Evolutionary conservation across 2,329 filamentous ascomycete species (phyloP).

Genomic region (Aspergillus calidoustus): DNA sequence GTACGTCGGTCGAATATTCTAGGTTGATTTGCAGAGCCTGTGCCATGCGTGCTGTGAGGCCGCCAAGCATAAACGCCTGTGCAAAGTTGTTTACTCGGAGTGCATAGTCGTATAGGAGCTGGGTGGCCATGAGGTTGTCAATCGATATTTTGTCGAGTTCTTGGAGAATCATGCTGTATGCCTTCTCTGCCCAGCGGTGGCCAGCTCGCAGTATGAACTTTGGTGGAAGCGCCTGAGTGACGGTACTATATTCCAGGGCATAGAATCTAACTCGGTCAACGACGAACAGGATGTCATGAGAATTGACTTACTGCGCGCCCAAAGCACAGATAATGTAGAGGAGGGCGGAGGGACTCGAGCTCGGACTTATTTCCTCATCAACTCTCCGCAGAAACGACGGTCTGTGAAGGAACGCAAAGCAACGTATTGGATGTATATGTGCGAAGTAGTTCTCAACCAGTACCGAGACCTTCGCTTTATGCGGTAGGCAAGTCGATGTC

Average conservation of each 20-base stretch:
- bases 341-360: not conserved
- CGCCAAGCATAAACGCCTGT: conserved; percentile 17
- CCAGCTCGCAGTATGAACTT: conserved; percentile 10
- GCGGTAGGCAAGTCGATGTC: not conserved
- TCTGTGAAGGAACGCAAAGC: conserved; percentile 15
- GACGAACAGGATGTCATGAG: not conserved
- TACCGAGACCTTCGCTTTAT: conserved; percentile 2
- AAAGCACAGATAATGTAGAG: conserved; percentile 10
- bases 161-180: conserved; percentile 4
- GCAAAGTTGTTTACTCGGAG: conserved; percentile 12
- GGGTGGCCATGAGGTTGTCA: conserved; percentile 15
- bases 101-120: conserved; percentile 14
- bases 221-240: not conserved
- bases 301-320: conserved; percentile 12
- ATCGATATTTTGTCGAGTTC: conserved; percentile 16
- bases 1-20: conserved; percentile 16
- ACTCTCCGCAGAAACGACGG: conserved; percentile 13
- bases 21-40: conserved; percentile 17
- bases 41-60: conserved; percentile 13
- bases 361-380: conserved; percentile 6
- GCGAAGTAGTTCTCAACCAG: conserved; percentile 13
- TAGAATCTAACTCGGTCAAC: conserved; percentile 11
- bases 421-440: conserved; percentile 15
- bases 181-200: conserved; percentile 4
- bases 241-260: conserved; percentile 7